phyloP scores from a whole-genome alignment of 768 basidiomycete genomes.

The Rubroboletus pulcherrimus region DNA sequence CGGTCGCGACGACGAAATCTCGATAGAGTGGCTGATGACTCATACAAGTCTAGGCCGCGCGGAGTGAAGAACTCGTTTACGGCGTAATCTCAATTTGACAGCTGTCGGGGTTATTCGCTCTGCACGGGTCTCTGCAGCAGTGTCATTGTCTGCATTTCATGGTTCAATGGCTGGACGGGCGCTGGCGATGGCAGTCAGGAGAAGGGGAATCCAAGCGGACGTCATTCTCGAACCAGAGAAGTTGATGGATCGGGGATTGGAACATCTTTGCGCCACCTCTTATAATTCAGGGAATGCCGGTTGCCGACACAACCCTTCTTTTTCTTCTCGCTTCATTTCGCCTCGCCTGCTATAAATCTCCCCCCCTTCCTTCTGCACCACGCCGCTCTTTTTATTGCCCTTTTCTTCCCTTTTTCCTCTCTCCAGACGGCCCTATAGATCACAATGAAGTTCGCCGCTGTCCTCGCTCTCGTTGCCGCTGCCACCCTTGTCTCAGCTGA shows the following conservation, averaged over 20 bases:
- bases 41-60: not conserved
- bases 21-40: not conserved
- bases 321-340: not conserved
- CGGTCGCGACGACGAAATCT: not conserved
- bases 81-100: not conserved
- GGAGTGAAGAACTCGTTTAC: not conserved
- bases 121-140: not conserved
- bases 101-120: not conserved
- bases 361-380: not conserved
- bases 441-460: slow-evolving; percentile 29
- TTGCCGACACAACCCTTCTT: slow-evolving; percentile 17
- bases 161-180: not conserved
- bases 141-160: not conserved
- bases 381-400: not conserved
- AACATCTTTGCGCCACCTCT: not conserved
- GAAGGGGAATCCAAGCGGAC: not conserved
- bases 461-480: slow-evolving; percentile 37
- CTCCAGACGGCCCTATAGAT: not conserved
- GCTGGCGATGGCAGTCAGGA: not conserved
- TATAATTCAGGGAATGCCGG: slow-evolving; percentile 1
- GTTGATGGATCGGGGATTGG: slow-evolving; percentile 4
- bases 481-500: slow-evolving; percentile 39
- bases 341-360: slow-evolving; percentile 8
- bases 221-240: not conserved
- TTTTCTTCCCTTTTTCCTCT: not conserved